Evolutionary conservation across 495 filamentous ascomycete genomes (phyloP), one percentile per base, ranked within the genome.

Genomic region (Annulohypoxylon moriforme): DNA sequence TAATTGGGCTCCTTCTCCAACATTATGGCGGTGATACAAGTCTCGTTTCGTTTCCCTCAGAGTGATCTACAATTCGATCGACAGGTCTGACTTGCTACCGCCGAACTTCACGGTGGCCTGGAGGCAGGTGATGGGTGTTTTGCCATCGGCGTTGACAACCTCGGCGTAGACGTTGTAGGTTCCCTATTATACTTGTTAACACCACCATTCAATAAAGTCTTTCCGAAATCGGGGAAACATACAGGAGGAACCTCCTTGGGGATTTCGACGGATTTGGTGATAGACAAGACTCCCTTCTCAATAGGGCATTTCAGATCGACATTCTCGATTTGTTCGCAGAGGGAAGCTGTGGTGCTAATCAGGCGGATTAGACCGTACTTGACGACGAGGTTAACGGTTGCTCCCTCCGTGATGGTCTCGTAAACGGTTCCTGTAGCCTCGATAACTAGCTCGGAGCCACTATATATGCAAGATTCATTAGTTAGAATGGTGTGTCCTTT

Each of bases 331-430:
- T 97, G 88, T 20, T 97, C 91, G 82, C 96, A 99, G 11, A 98
- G 87, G 77, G 97, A 90, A 73, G 90, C 88, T 62, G 80, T 83
- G 61, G 92, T 90, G 73, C 87, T 91, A 80, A 99, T 87, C 62
- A 99, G 85, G 52, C 89, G 92, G 77, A 99, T 97, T 73, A 97
- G 82, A 69, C 93, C 96, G 78, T 95, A 99, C 80, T 97, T 98
- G 82, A 98, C 94, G 62, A 89, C 85, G 31, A 99, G 78, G 29
- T 90, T 84, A 34, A 97, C 89, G 64, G 89, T 90, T 42, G 96
- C 92, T 57, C 93, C 94, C 38, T 92, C 77, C n/a, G 87, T 85
- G 64, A 99, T 85, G 11, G 79, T 73, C 64, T 95, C 79, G 61
- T 81, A 85, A 49, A 99, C 83, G 14, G 79, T 89, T 64, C 96